Evolutionary conservation across 106 monocot species (phyloP).

Genomic region (Cymbidium sinense): DNA sequence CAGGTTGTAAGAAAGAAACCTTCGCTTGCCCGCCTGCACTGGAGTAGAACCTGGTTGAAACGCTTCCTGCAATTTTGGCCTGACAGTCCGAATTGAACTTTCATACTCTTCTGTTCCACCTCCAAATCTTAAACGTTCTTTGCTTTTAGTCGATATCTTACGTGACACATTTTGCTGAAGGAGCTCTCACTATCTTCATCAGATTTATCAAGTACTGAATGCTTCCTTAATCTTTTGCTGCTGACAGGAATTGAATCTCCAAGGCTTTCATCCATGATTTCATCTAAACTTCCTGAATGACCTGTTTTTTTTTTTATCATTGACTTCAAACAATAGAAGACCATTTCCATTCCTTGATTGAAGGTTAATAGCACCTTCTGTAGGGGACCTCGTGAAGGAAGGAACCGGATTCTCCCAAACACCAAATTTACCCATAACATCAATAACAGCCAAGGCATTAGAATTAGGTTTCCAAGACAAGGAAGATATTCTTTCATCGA

Average conservation of each 20-base stretch:
- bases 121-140: constrained; percentile 17
- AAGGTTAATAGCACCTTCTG: constrained; percentile 45
- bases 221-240: constrained; percentile 52
- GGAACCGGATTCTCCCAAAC: too few relatives aligned
- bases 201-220: constrained; percentile 31
- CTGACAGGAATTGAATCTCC: constrained; percentile 48
- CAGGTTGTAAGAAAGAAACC: constrained; percentile 84
- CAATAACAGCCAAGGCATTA: too few relatives aligned
- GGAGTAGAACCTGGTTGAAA: constrained; percentile 93
- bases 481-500: constrained; percentile 70
- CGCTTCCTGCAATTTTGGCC: constrained; percentile 56
- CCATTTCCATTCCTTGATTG: constrained; percentile 56
- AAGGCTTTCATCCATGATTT: too few relatives aligned
- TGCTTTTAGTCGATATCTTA: constrained; percentile 33
- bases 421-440: too few relatives aligned
- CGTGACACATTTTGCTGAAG: constrained; percentile 59
- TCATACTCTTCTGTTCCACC: too few relatives aligned
- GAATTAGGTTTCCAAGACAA: constrained; percentile 82
- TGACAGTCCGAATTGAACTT: constrained; percentile 17
- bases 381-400: constrained; percentile 86
- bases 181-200: constrained; percentile 64
- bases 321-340: too few relatives aligned
- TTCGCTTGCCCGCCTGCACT: constrained; percentile 53
- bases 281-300: too few relatives aligned
- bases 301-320: too few relatives aligned